Base-by-base conservation (phyloP, 2,329 filamentous ascomycete genomes). In the Fusarium compactum region DNA sequence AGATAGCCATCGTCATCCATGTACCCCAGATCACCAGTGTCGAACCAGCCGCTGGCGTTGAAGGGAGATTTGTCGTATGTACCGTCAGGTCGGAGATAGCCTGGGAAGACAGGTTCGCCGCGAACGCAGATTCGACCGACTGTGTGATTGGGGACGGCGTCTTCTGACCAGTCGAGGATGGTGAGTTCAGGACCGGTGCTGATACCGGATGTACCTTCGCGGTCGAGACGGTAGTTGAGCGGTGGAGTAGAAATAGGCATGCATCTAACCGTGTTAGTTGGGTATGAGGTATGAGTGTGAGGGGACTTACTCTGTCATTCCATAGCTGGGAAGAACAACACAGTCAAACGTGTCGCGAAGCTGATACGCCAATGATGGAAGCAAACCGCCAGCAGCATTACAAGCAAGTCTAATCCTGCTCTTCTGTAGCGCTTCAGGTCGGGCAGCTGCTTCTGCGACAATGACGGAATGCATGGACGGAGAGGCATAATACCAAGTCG, bases 401-500 rank as follows among this genome's bases (percentile, higher is more conserved):
- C 61, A 64, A 22, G 48, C 61, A 3, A 64, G 10, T 10, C 61
- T 52, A 0, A 64, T 58, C 1, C 61, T 24, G 2, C 61, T 64
- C 4, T 10, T 64, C 4, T 0, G 2, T 4, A 64, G 2, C 8
- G 59, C 61, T 12, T 64, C 59, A 0, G 59, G 61, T 1, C 61
- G 29, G 1, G 20, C 58, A 6, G 50, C 29, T 16, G 58, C 48
- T 34, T 64, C 61, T 10, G 48, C 50, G 2, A 64, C 45, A 1
- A 64, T 64, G 10, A 64, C 54, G 0, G 61, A 64, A 3, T 64
- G 61, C 61, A 64, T 64, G 0, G 61, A 63, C 0, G 61, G 61
- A 11, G 61, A 64, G 14, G 61, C 59, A 6, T 64, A 64, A 24
- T 64, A 64, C 61, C 61, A 64, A 1, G 61, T 64, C 1, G 61